phyloP scores from a whole-genome alignment of 495 filamentous ascomycete genomes.

The Penicillium turbatum region DNA sequence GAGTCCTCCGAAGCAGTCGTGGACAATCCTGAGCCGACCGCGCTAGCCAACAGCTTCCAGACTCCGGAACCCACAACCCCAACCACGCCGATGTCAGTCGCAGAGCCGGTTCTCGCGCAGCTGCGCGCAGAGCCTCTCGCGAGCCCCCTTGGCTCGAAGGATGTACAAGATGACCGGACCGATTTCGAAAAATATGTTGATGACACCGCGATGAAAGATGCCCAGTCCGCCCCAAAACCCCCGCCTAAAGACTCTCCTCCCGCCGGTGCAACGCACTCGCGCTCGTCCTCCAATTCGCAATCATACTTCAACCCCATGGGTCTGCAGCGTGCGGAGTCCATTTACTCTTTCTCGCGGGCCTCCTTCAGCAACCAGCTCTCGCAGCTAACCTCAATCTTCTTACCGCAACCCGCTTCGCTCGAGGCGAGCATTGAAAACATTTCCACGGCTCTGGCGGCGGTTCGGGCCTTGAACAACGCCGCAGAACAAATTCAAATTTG shows the following conservation, averaged over 20 bases:
- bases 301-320: conserved; percentile 49
- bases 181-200: conserved; percentile 47
- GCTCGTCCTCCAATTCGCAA: conserved; percentile 42
- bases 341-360: conserved; percentile 82
- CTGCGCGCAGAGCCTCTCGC: conserved; percentile 16
- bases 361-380: conserved; percentile 90
- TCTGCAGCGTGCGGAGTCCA: conserved; percentile 64
- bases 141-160: conserved; percentile 6
- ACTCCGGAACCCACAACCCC: conserved; percentile 11
- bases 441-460: conserved; percentile 71
- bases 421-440: conserved; percentile 78
- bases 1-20: conserved; percentile 20
- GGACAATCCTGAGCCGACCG: conserved; percentile 16
- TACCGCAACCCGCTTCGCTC: conserved; percentile 77
- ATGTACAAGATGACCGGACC: conserved; percentile 23
- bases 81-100: conserved; percentile 33
- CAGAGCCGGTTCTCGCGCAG: conserved; percentile 26
- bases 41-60: no score
- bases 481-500: conserved; percentile 88
- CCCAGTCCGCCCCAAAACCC: conserved; percentile 28
- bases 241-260: conserved; percentile 42
- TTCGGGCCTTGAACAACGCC: conserved; percentile 69
- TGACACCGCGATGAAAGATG: conserved; percentile 38
- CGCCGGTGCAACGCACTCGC: conserved; percentile 22
- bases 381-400: conserved; percentile 75